Conservation (phyloP, 2,329 filamentous ascomycete genomes). For the Lecanicillium sp. region DNA sequence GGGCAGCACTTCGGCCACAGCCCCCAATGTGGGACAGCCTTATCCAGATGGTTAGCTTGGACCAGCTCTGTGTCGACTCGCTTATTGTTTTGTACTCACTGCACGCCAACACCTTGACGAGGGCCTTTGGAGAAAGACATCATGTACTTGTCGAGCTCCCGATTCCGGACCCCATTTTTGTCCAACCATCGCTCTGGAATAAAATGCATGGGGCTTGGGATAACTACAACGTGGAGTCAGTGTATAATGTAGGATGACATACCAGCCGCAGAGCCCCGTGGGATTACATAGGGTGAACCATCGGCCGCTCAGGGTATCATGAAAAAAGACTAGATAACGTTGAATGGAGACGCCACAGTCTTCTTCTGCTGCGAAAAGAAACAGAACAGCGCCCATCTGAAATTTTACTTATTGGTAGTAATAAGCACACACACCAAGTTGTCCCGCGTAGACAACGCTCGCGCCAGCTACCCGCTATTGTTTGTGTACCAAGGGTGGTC, state of each 20-base stretch:
- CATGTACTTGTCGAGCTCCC: constrained; percentile 16
- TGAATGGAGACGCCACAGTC: no score
- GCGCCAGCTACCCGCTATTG: no score
- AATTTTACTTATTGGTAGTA: no score
- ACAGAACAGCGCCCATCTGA: no score
- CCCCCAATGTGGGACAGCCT: no score
- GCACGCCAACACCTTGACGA: constrained; percentile 19
- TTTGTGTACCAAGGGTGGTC: no score
- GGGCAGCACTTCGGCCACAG: no score
- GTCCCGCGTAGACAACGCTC: no score
- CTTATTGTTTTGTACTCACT: constrained; percentile 15
- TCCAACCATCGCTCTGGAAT: constrained; percentile 22
- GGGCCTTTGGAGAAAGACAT: constrained; percentile 19
- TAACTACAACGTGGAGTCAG: not conserved
- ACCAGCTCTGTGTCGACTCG: not conserved
- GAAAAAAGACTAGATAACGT: no score
- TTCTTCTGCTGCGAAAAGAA: no score
- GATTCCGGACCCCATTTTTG: constrained; percentile 13
- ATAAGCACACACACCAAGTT: no score
- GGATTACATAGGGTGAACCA: not conserved
- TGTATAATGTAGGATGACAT: not conserved
- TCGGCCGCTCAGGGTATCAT: no score
- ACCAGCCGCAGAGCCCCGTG: not conserved
- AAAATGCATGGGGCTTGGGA: constrained; percentile 18
- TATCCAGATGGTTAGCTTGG: not conserved